Evolutionary conservation across 106 monocot species (phyloP).

Genomic region (Narthecium ossifragum): DNA sequence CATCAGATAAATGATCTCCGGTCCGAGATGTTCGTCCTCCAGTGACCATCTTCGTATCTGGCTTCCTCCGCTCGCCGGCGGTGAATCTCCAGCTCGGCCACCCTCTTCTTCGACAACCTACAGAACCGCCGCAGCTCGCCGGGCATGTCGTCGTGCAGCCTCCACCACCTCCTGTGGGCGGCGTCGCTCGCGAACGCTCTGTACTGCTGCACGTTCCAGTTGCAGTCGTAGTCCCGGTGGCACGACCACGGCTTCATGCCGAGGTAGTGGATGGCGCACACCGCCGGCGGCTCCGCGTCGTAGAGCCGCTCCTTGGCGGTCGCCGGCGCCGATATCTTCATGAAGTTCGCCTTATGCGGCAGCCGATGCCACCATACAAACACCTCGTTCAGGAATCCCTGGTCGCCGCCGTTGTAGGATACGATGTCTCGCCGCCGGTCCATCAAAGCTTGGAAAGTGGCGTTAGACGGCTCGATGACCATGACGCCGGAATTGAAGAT

Average conservation of each 20-base stretch:
- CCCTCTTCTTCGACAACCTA: constrained; percentile 32
- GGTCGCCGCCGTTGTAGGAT: constrained; percentile 94
- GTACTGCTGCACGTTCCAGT: constrained; percentile 53
- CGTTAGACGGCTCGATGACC: constrained; percentile 75
- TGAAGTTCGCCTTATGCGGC: constrained; percentile 69
- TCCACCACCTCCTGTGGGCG: constrained; percentile 75
- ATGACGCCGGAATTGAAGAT: constrained; percentile 92
- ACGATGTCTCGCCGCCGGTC: constrained; percentile 27
- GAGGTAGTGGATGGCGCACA: constrained; percentile 64
- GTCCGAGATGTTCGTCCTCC: constrained; percentile 39
- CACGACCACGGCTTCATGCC: constrained; percentile 89
- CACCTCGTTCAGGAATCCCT: constrained; percentile 79
- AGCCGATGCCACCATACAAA: constrained; percentile 94
- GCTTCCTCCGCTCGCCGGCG: constrained; percentile 33
- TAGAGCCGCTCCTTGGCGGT: constrained; percentile 45
- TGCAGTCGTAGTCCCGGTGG: constrained; percentile 78
- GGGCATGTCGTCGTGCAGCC: constrained; percentile 59
- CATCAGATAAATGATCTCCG: too few relatives aligned
- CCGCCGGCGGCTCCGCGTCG: constrained; percentile 51
- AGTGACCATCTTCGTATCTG: constrained; percentile 45
- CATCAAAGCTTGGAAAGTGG: constrained; percentile 54
- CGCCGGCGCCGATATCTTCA: constrained; percentile 58
- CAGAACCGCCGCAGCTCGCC: constrained; percentile 33
- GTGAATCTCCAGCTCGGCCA: constrained; percentile 31
- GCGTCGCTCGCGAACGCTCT: constrained; percentile 66